Evolutionary conservation across 495 filamentous ascomycete genomes (phyloP), one percentile per base, ranked within the genome.

Genomic region (Cercophora sp.): DNA sequence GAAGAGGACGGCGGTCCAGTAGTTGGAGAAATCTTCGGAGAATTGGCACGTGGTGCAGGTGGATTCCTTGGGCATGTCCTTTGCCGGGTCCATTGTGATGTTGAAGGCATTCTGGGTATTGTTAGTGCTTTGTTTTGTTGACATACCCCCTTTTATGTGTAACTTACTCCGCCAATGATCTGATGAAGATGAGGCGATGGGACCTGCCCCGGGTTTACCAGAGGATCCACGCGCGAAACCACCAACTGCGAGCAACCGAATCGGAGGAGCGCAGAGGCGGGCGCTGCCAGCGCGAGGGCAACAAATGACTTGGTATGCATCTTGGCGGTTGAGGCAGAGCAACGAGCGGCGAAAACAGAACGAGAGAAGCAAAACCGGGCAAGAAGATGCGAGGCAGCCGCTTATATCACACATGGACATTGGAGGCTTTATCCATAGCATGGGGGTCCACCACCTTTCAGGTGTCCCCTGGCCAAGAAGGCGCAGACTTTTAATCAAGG

Each of bases 211-310:
- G 58, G 58, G 5, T 35, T 50, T 2, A 60, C 58, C 0, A 60
- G 32, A 16, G 71, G 71, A 36, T 74, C 71, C 5, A 73, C 49
- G 15, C 71, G 71, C 22, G 70, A 60, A 45, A 76, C 71, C 10
- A 72, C 72, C 25, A 77, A 60, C 52, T 70, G 70, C 15, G 74
- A 73, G 54, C 74, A 77, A 56, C 69, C 62, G 53, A 78, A 69
- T 13, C 69, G 67, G 16, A 73, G 66, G 45, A 72, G 59, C 8
- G 71, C 73, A 22, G 60, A 60, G 25, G 70, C 60, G 25, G 71
- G 70, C 60, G 70, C 59, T 20, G 69, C 67, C 16, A 76, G 64
- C 61, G 72, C 72, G 18, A 72, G 62, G 52, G 66, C 65, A 22
- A 66, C 37, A 31, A 71, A 62, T 24, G 57, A 60, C 35, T 64